Conservation (phyloP, 1,139 yeast species). For the Pichia cactophila region DNA sequence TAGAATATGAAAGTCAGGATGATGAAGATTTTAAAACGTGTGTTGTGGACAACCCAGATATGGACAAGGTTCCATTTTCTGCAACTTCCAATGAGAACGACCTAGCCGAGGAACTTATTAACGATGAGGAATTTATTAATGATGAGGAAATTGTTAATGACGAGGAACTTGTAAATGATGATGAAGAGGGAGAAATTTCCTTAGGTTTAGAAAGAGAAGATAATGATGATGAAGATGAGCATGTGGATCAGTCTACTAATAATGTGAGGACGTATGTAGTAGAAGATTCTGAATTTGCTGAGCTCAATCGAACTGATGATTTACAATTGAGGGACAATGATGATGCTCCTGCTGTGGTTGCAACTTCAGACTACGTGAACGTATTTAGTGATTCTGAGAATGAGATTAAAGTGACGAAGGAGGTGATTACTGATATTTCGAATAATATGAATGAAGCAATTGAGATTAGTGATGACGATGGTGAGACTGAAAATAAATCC, state of each 20-base stretch:
- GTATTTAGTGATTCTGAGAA: conserved; percentile 7
- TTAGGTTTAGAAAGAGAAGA: not conserved
- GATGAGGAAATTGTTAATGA: not conserved
- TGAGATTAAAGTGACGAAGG: conserved; percentile 2
- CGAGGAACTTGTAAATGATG: conserved; percentile 1
- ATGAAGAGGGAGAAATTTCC: conserved; percentile 4
- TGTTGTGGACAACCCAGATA: not conserved
- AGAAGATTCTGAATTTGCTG: conserved; percentile 3
- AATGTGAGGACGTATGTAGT: not conserved
- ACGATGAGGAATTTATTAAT: not conserved
- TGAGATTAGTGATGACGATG: not conserved
- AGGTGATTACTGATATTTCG: not conserved
- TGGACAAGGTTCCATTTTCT: not conserved
- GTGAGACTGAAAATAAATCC: not conserved
- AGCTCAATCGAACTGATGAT: not conserved
- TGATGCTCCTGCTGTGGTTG: not conserved
- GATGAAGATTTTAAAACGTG: conserved; percentile 4
- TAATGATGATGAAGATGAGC: not conserved
- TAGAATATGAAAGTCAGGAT: conserved; percentile 12
- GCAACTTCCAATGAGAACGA: not conserved
- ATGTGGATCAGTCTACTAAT: no score
- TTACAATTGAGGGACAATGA: not conserved
- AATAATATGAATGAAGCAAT: not conserved
- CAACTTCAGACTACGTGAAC: not conserved
- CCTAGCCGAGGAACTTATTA: not conserved